phyloP scores from a whole-genome alignment of 2,329 filamentous ascomycete genomes.

The Ceratocystis papillata region DNA sequence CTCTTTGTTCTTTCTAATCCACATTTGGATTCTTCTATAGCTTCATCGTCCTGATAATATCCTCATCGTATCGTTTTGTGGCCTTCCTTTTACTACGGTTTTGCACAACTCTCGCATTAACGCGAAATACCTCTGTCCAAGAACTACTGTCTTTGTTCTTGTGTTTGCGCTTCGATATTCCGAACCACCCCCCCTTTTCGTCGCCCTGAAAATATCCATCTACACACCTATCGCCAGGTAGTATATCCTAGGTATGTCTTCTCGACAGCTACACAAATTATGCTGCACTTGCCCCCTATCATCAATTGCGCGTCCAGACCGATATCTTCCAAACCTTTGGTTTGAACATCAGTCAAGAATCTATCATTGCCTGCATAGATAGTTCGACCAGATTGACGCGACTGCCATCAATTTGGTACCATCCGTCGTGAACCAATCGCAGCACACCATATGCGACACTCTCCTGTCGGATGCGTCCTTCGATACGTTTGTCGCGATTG shows the following conservation, averaged over 20 bases:
- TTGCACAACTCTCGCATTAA: not conserved
- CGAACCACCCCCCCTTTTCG: not conserved
- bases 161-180: not conserved
- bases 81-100: not conserved
- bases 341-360: not conserved
- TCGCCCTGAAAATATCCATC: not conserved
- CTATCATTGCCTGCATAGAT: too few relatives aligned
- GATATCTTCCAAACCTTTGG: not conserved
- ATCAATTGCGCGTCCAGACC: constrained; percentile 11
- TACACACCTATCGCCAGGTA: constrained; percentile 2
- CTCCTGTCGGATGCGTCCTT: not conserved
- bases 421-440: not conserved
- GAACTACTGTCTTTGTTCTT: not conserved
- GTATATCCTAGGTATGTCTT: constrained; percentile 5
- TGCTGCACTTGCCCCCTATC: not conserved
- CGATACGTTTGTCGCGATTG: not conserved
- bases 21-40: not conserved
- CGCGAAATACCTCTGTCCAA: not conserved
- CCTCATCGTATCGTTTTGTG: not conserved
- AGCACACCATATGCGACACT: not conserved
- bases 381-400: not conserved
- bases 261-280: not conserved
- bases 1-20: not conserved
- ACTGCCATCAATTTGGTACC: not conserved
- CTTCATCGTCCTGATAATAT: not conserved